Base-by-base conservation (phyloP, 2,329 filamentous ascomycete species). In the Incumbomyces lentus region DNA sequence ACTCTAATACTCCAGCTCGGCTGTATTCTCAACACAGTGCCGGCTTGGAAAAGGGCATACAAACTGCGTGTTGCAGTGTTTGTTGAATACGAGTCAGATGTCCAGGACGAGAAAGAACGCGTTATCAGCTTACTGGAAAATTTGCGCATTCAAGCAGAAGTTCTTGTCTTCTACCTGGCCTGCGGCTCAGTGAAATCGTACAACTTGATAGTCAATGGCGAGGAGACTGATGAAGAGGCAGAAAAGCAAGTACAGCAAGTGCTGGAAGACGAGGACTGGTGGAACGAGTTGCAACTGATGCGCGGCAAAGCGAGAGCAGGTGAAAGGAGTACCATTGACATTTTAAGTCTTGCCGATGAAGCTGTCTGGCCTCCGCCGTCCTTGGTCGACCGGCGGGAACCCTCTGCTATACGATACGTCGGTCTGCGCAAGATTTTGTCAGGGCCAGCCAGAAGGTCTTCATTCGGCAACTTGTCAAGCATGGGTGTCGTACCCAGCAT, bases 1-100 rank as follows among this genome's bases (percentile, higher is more conserved):
- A 78, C 86, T 0, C 70, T 93, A n/a, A 92, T 93, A 49, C 70
- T 93, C 2, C 86, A 93, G 56, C 72, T 93, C 8, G 87, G 88
- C 0, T 90, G 86, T 56, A 93, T 94, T 48, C 65, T 94, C 1
- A 78, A 83, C 52, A 92, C 84, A 1, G 86, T 92, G 0, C 82
- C 82, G 2, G 79, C 82, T 0, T 94, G 86, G 86, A 85, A 83
- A 57, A 78, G 76, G 44, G 75, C 73, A 0, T 92, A 85, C 61
- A 74, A 70, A 34, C 65, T 93, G 6, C 80, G 87, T 33, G 84
- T 94, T 3, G 78, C 84, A 45, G 86, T 93, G 0, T 94, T 94
- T 61, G 87, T 94, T 16, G 87, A 94, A 59, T 93, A 93, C 55
- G 86, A 92, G 60, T 79, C 73, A 19, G 87, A 94, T 55, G 81